These are phyloP conservation scores for Acacia concinna DNA, from an alignment of 331 rosid genomes.

Conservation along the genomic window DNA sequence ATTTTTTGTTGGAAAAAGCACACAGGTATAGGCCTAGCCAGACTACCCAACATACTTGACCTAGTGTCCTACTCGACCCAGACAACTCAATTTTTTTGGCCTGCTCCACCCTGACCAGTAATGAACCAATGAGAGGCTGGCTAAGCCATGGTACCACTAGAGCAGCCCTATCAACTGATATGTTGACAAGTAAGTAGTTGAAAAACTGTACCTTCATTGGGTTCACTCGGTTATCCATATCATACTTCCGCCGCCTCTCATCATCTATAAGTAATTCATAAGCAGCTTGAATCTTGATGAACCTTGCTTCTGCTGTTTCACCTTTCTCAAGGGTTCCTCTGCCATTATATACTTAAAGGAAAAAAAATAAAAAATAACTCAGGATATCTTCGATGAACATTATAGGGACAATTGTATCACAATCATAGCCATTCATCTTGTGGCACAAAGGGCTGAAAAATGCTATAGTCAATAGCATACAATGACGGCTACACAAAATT, in stretches of 20 bases:
- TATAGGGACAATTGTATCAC: slow-evolving; percentile 8
- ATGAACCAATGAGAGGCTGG: not conserved
- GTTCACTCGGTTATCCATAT: slow-evolving; percentile 76
- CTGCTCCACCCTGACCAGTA: not conserved
- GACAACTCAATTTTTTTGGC: not conserved
- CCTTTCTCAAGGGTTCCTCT: slow-evolving; percentile 91
- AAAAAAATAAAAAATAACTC: slow-evolving; percentile 16
- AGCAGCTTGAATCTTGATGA: slow-evolving; percentile 97
- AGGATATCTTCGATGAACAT: slow-evolving; percentile 16
- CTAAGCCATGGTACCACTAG: not conserved
- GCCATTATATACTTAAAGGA: slow-evolving; percentile 68
- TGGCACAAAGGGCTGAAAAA: not conserved
- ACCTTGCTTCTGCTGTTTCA: slow-evolving; percentile 91
- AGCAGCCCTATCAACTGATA: not conserved
- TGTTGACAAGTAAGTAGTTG: not conserved
- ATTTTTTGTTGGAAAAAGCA: not conserved
- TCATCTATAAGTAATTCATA: slow-evolving; percentile 79
- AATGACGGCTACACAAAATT: not conserved
- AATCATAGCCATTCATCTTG: not conserved
- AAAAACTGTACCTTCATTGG: slow-evolving; percentile 83
- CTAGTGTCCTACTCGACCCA: not conserved
- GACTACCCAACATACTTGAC: not conserved
- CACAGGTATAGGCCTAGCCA: not conserved
- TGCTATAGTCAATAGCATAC: not conserved
- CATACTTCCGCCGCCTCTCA: slow-evolving; percentile 70